A percentile compares a stretch with the other conserved stretches of the same genome.
Conservation (phyloP, 495 filamentous ascomycete species). For the Penicillium paxilli region DNA sequence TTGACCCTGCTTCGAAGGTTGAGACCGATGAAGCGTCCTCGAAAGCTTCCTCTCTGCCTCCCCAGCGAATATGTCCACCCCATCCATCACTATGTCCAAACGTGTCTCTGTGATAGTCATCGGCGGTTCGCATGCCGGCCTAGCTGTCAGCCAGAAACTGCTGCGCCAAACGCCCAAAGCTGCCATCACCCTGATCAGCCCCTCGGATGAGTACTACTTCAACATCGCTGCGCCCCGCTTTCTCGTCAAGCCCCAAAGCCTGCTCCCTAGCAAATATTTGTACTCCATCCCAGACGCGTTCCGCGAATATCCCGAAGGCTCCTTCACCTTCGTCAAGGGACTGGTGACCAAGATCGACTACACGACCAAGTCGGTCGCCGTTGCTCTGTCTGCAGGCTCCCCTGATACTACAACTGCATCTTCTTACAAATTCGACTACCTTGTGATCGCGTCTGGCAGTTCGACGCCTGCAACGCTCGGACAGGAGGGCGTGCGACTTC, state of each 20-base stretch:
- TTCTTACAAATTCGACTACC: conserved; percentile 7
- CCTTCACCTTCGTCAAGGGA: conserved; percentile 10
- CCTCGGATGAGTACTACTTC: conserved; percentile 10
- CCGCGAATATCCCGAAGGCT: conserved; percentile 1
- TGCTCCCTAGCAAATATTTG: conserved; percentile 7
- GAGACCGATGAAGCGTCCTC: not conserved
- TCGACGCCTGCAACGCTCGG: conserved; percentile 7
- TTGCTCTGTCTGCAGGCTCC: not conserved
- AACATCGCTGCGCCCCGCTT: conserved; percentile 12
- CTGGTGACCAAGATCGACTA: conserved; percentile 4
- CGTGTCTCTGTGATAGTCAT: conserved; percentile 7
- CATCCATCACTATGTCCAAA: conserved; percentile 3
- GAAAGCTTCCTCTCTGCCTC: not conserved
- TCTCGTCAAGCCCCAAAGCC: conserved; percentile 1
- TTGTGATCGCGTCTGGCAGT: conserved; percentile 11
- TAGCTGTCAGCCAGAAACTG: conserved; percentile 6
- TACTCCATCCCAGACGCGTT: conserved; percentile 3
- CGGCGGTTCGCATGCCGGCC: conserved; percentile 6
- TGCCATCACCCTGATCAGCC: conserved; percentile 7
- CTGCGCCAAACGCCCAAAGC: conserved; percentile 2
- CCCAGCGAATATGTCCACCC: not conserved
- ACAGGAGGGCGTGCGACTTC: not conserved
- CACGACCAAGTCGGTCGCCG: not conserved
- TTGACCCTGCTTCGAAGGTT: not conserved
- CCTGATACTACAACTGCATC: not conserved